Evolutionary conservation across 2,329 filamentous ascomycete genomes (phyloP).

Genomic region (Phaeosphaeria sp.): DNA sequence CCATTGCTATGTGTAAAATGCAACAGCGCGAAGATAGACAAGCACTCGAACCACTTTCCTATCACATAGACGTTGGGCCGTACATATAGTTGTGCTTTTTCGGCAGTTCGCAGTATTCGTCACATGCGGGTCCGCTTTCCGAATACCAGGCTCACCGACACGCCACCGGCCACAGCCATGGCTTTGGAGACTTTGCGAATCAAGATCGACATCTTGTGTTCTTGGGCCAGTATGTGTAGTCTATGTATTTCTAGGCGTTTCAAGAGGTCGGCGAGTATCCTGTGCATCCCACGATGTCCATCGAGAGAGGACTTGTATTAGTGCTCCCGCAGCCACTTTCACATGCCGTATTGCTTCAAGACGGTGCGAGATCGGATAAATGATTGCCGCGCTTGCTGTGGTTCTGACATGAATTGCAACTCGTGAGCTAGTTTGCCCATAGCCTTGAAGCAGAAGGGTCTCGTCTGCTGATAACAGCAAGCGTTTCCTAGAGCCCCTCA

Average conservation of each 20-base stretch:
- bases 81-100: constrained; percentile 21
- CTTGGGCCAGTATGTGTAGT: background rate
- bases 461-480: background rate
- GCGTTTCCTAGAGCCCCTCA: background rate
- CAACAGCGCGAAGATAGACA: constrained; percentile 13
- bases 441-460: background rate
- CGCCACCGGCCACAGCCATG: constrained; percentile 4
- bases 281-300: background rate
- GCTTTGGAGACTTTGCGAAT: background rate
- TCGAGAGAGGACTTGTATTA: background rate
- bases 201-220: background rate
- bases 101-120: constrained; percentile 24
- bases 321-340: background rate
- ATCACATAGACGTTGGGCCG: constrained; percentile 16
- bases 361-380: background rate
- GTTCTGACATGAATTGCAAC: background rate
- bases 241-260: background rate
- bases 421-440: background rate
- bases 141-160: constrained; percentile 19
- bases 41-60: constrained; percentile 10
- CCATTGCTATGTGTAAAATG: constrained; percentile 27
- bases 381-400: background rate
- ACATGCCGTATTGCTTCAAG: background rate
- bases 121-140: constrained; percentile 25
- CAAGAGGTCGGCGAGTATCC: background rate